Evolutionary conservation across 768 basidiomycete genomes (phyloP), one percentile per base, ranked within the genome.

Genomic region (Leccinum olivaceopallidum): DNA sequence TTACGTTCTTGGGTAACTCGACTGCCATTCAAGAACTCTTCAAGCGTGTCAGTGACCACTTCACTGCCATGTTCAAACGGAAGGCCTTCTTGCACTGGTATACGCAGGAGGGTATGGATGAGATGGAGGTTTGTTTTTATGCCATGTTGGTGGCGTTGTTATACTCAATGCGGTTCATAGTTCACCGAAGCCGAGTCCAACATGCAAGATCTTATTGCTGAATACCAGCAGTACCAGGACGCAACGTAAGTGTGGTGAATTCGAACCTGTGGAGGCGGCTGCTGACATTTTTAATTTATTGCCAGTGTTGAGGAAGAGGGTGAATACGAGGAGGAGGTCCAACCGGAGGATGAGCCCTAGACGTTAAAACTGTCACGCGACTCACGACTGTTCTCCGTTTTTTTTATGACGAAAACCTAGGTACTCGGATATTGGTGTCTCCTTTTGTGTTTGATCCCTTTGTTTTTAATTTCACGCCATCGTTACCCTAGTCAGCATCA

Each of bases 81-180:
- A 98, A 98, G 81, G 95, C 95, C 26, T 95, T 95, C 86, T 84
- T 94, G 87, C 92, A 96, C 76, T 96, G 95, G 95, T 98, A 98
- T 78, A 98, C 95, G 37, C 94, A 96, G 76, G 97, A 98, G 82
- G 97, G 97, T 75, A 98, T 99, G 96, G 96, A 95, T 74, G 94
- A 94, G 83, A 93, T 94, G 92, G 92, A 95, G 82, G 84, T 84
- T 55, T 50, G 80, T 73, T 3, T n/a, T 39, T 4, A 30, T 47
- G 22, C 7, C 8, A 8, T 37, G 32, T 13, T 52, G 4, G 9
- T 18, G 22, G 42, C 1, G 16, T 49, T 26, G 26, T 48, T 8
- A 22, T 61, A 20, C 57, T 66, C 20, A 67, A 37, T 20, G 50
- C 16, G 5, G 5, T 16, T 55, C 12, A 13, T 66, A 87, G 85